A percentile compares a stretch with the other conserved stretches of the same genome.
These are phyloP conservation scores for Penicillium sp. DNA, from an alignment of 2,329 filamentous ascomycete species.

Conservation along the genomic window DNA sequence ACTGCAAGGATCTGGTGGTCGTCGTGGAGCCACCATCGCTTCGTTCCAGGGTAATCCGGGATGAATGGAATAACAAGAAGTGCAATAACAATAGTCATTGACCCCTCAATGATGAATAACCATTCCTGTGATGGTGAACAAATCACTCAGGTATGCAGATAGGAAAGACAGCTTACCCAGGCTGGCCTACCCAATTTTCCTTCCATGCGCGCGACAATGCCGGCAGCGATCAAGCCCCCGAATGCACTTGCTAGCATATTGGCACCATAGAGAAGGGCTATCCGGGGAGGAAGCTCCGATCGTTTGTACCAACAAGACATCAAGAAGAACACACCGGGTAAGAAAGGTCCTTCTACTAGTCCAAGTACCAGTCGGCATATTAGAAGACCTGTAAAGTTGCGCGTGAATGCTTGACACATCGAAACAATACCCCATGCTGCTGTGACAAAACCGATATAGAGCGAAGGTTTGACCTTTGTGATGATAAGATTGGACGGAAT, in stretches of 20 bases:
- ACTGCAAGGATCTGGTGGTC: constrained; percentile 19
- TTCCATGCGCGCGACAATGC: constrained; percentile 15
- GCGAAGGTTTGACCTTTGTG: constrained; percentile 51
- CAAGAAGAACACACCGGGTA: constrained; percentile 45
- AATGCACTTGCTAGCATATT: constrained; percentile 18
- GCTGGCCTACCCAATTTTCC: constrained; percentile 11
- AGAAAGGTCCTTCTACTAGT: constrained; percentile 63
- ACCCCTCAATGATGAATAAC: constrained; percentile 29
- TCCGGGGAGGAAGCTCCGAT: constrained; percentile 25
- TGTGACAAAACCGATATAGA: constrained; percentile 57
- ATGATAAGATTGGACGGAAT: constrained; percentile 51
- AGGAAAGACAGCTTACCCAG: constrained; percentile 6
- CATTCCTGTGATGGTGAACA: constrained; percentile 12
- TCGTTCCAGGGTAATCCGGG: constrained; percentile 11
- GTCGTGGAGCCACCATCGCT: constrained; percentile 9
- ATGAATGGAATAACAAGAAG: constrained; percentile 13
- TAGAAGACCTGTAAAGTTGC: constrained; percentile 57
- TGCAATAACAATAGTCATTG: constrained; percentile 18
- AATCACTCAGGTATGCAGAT: neutral
- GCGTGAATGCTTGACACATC: constrained; percentile 54
- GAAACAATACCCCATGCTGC: constrained; percentile 61
- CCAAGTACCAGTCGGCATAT: constrained; percentile 60
- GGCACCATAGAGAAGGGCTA: constrained; percentile 23
- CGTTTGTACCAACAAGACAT: constrained; percentile 43
- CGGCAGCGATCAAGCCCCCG: constrained; percentile 17